These are phyloP conservation scores for Phyllosticta paracitricarpa DNA, from an alignment of 2,329 filamentous ascomycete genomes.

Conservation along the genomic window DNA sequence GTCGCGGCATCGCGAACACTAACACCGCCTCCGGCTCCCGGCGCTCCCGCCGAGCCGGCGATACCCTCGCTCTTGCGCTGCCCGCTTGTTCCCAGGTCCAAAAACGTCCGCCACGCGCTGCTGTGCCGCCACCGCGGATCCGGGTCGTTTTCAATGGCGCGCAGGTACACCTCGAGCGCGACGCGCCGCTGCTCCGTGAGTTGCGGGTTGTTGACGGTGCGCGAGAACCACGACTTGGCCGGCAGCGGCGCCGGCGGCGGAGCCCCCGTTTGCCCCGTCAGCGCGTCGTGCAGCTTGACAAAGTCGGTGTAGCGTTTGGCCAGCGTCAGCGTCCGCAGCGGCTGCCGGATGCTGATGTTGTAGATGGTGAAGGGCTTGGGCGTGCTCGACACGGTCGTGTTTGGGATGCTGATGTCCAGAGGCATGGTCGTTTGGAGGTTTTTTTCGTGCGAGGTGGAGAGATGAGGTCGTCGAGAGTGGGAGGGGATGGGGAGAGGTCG, in stretches of 20 bases:
- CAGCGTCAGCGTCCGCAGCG: slow-evolving; percentile 63
- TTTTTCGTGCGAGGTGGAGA: background rate
- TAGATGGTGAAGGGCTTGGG: slow-evolving; percentile 66
- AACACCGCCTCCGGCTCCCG: slow-evolving; percentile 1
- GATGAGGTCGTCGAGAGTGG: background rate
- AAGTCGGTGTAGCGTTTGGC: slow-evolving; percentile 82
- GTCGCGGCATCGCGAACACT: slow-evolving; percentile 14
- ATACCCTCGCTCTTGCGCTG: background rate
- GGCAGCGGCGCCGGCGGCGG: slow-evolving; percentile 63
- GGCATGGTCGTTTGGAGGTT: background rate
- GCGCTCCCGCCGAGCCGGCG: background rate
- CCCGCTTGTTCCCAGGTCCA: slow-evolving; percentile 45
- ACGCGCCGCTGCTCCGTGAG: slow-evolving; percentile 61
- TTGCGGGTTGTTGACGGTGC: slow-evolving; percentile 50
- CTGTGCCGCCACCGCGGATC: slow-evolving; percentile 69
- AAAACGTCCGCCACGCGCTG: slow-evolving; percentile 60
- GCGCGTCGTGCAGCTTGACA: slow-evolving; percentile 50
- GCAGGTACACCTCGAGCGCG: slow-evolving; percentile 61
- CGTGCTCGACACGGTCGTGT: slow-evolving; percentile 39
- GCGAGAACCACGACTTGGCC: slow-evolving; percentile 64
- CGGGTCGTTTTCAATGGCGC: slow-evolving; percentile 60
- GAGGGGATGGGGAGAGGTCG: background rate
- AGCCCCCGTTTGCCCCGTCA: slow-evolving; percentile 50
- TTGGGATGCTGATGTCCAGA: slow-evolving; percentile 35
- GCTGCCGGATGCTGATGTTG: slow-evolving; percentile 66